Percentiles rank a stretch among this genome's conserved stretches.
Conservation (phyloP, 768 basidiomycete genomes). For the Candolleomyces efflorescens region DNA sequence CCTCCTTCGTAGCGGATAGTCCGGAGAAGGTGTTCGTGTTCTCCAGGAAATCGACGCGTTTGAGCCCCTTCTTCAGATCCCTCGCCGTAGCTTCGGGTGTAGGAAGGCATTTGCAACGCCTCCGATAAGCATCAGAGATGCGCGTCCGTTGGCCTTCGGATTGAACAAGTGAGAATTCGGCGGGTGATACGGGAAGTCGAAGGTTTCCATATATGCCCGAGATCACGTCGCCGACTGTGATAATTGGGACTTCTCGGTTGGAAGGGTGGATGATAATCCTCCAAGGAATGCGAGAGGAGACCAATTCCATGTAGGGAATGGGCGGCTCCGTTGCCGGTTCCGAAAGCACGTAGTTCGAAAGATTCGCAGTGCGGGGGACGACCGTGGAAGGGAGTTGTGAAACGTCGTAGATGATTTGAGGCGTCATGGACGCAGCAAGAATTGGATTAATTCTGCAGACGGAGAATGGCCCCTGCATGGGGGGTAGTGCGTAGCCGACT, state of each 20-base stretch:
- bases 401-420: slow-evolving; percentile 32
- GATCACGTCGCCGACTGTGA: slow-evolving; percentile 49
- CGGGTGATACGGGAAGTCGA: slow-evolving; percentile 36
- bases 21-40: slow-evolving; percentile 46
- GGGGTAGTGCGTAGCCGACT: slow-evolving; percentile 23
- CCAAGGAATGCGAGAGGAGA: slow-evolving; percentile 24
- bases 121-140: slow-evolving; percentile 43
- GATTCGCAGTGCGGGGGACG: slow-evolving; percentile 11
- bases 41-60: slow-evolving; percentile 52
- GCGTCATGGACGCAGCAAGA: slow-evolving; percentile 27
- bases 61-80: slow-evolving; percentile 46
- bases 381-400: slow-evolving; percentile 23
- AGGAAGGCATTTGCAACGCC: slow-evolving; percentile 32
- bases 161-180: slow-evolving; percentile 36
- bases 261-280: slow-evolving; percentile 28
- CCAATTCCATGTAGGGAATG: slow-evolving; percentile 29
- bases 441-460: slow-evolving; percentile 25
- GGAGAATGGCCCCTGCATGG: slow-evolving; percentile 10
- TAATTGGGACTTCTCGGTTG: slow-evolving; percentile 13
- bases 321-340: slow-evolving; percentile 41
- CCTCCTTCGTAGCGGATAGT: slow-evolving; percentile 37
- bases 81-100: slow-evolving; percentile 25
- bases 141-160: slow-evolving; percentile 25
- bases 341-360: slow-evolving; percentile 27
- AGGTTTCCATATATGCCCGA: slow-evolving; percentile 41